Evolutionary conservation across 2,329 filamentous ascomycete genomes (phyloP).

Genomic region (Beauveria caledonica): DNA sequence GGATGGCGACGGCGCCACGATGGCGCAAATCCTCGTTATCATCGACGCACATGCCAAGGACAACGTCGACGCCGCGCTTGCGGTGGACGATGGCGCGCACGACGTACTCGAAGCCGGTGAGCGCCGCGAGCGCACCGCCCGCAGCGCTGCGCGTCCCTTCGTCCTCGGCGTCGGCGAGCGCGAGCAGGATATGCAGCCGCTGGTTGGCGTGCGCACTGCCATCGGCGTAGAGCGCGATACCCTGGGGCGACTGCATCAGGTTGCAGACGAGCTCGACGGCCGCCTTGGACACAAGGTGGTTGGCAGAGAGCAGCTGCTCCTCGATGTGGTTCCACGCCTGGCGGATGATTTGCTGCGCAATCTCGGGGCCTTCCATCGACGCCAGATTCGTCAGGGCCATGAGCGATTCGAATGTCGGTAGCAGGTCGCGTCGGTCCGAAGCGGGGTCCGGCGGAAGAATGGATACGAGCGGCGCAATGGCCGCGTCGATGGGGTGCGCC

Average conservation of each 20-base stretch:
- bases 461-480: conserved; percentile 72
- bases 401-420: conserved; percentile 83
- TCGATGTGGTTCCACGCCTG: conserved; percentile 69
- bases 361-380: conserved; percentile 61
- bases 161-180: conserved; percentile 81
- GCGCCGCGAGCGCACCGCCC: conserved; percentile 76
- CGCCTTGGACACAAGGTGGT: conserved; percentile 70
- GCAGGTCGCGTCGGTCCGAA: conserved; percentile 61
- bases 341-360: conserved; percentile 62
- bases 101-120: conserved; percentile 71
- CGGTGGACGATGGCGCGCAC: conserved; percentile 63
- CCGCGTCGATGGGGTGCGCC: conserved; percentile 65
- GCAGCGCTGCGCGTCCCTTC: conserved; percentile 71
- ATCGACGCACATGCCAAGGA: conserved; percentile 75
- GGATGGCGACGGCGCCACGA: conserved; percentile 66
- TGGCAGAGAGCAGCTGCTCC: conserved; percentile 71
- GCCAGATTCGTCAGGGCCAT: conserved; percentile 93
- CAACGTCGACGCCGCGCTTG: conserved; percentile 62
- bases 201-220: conserved; percentile 58
- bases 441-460: conserved; percentile 61
- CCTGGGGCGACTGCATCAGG: conserved; percentile 61
- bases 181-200: conserved; percentile 74
- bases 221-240: conserved; percentile 61
- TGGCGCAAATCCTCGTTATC: conserved; percentile 60
- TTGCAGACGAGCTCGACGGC: conserved; percentile 89